Base-by-base conservation (phyloP, 1,139 yeast genomes). In the Hansenula sp. region DNA sequence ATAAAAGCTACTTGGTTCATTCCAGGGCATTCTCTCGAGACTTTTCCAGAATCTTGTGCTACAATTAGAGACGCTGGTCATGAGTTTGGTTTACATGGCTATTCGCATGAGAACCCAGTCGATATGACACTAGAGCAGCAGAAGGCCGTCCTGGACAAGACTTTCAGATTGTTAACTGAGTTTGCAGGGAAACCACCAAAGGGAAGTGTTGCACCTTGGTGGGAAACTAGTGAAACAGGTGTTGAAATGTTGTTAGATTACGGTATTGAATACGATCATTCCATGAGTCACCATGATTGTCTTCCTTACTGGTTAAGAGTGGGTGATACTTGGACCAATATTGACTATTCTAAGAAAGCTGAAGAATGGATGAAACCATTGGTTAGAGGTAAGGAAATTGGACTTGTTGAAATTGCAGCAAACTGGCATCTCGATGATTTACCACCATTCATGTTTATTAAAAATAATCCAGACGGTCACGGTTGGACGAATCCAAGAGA, bases 181-280 rank as follows among this genome's bases (percentile, higher is more conserved):
- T 60, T 60, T 33, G 14, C 27, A 17, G 64, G 64, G 12, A 59
- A 59, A 42, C 62, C 62, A 10, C 64, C 64, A 16, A 52, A 47
- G 19, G 64, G 64, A 6, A 52, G 57, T 19, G 63, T 59, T 30
- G 63, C 64, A 21, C 64, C 64, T 10, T 60, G 64, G 64, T 60
- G 64, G 64, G 64, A 60, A 39, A 60, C 63, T 12, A 53, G 60
- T 4, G 49, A 45, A 25, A 60, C 57, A 32, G 61, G 62, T n/a
- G 60, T 58, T 13, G 52, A 60, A 37, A 53, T 60, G 50, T 42
- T 60, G 36, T 39, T 59, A 26, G 58, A 57, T 29, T 60, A 58
- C 38, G 64, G 64, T 11, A 60, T 60, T 28, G 62, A 59, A 36
- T 60, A 60, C 36, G 62, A 57, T 40, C 62, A 57, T 43, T 59